Evolutionary conservation across 495 filamentous ascomycete species (phyloP).

Genomic region (Neurospora hispaniola): DNA sequence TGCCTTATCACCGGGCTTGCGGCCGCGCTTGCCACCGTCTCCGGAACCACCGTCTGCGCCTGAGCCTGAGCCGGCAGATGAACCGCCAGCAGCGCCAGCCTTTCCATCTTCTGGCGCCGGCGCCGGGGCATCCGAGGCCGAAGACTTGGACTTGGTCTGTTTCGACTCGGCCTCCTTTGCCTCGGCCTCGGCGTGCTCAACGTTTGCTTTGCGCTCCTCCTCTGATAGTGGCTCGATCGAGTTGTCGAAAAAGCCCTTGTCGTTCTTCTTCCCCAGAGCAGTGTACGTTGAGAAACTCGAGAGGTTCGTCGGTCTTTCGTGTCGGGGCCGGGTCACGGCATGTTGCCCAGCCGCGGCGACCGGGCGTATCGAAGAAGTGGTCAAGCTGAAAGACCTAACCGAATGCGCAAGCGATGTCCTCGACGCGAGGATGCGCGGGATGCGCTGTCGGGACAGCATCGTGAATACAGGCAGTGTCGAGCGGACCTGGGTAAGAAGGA

Average conservation of each 20-base stretch:
- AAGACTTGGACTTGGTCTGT: constrained; percentile 26
- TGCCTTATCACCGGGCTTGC: constrained; percentile 58
- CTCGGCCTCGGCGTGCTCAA: constrained; percentile 33
- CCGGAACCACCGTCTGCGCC: constrained; percentile 33
- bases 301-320: constrained; percentile 6
- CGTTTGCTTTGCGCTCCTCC: constrained; percentile 37
- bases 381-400: constrained; percentile 8
- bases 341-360: constrained; percentile 7
- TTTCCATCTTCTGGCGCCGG: constrained; percentile 33
- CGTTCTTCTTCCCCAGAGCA: constrained; percentile 30
- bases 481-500: neutral
- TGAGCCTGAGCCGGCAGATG: constrained; percentile 28
- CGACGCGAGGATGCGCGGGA: constrained; percentile 16
- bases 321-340: constrained; percentile 7
- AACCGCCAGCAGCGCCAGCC: constrained; percentile 26
- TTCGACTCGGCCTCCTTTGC: constrained; percentile 24
- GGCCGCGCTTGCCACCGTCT: constrained; percentile 44
- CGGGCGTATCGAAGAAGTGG: constrained; percentile 7
- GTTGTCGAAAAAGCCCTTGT: constrained; percentile 33
- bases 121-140: constrained; percentile 26
- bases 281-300: constrained; percentile 32
- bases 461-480: constrained; percentile 2
- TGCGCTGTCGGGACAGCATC: constrained; percentile 26
- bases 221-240: constrained; percentile 31
- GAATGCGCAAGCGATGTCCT: constrained; percentile 8